Conservation (phyloP, 345 rosid genomes). For the Populus pruinosa region DNA sequence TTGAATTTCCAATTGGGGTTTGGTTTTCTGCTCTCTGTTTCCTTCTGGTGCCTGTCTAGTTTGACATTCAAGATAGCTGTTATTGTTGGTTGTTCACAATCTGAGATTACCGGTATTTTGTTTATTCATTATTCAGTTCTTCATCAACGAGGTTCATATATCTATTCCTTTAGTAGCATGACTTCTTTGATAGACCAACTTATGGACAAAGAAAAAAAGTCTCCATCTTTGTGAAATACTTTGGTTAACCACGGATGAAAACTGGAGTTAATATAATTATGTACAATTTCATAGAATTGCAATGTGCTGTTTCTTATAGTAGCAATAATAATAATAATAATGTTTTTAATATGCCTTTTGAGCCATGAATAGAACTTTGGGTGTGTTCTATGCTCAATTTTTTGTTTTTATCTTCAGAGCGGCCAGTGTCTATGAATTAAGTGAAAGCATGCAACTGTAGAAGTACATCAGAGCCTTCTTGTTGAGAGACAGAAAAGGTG, state of each 20-base stretch:
- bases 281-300: neutral
- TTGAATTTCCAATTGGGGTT: neutral
- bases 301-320: neutral
- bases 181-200: neutral
- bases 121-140: neutral
- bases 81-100: neutral
- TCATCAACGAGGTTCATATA: neutral
- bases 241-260: neutral
- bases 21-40: too few relatives aligned
- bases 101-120: neutral
- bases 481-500: neutral
- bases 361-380: neutral
- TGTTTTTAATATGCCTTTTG: neutral
- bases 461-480: neutral
- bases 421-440: conserved; percentile 1
- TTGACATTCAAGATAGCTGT: neutral
- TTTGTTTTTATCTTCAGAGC: conserved; percentile 11
- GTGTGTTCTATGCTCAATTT: neutral
- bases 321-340: neutral
- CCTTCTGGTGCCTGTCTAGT: neutral
- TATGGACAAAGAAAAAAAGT: neutral
- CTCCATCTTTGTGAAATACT: neutral
- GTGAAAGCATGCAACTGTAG: conserved; percentile 18
- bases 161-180: too few relatives aligned
- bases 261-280: neutral